Conservation (phyloP, 768 basidiomycete genomes). For the Boletus bicolor region DNA sequence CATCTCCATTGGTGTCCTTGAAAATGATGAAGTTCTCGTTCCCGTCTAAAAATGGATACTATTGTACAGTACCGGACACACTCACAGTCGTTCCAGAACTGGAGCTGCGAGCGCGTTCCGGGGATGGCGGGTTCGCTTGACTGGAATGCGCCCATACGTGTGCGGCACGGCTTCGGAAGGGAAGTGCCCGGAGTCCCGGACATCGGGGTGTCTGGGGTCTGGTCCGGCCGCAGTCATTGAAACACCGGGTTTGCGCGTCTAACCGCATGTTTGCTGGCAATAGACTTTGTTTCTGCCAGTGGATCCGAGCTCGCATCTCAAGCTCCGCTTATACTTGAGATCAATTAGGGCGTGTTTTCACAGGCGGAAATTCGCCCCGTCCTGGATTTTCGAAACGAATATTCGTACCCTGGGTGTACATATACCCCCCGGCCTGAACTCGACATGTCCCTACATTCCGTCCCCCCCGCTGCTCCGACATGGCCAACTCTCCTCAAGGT, state of each 20-base stretch:
- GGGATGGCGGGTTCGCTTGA: neutral
- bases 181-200: no score
- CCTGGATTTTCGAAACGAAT: constrained; percentile 9
- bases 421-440: constrained; percentile 2
- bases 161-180: neutral
- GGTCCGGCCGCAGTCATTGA: neutral
- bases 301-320: neutral
- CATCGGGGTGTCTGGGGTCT: constrained; percentile 9
- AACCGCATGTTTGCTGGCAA: neutral
- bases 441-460: constrained; percentile 5
- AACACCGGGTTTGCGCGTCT: neutral
- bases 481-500: neutral
- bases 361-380: constrained; percentile 6
- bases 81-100: neutral
- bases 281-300: neutral
- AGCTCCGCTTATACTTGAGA: constrained; percentile 12
- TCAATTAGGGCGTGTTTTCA: constrained; percentile 12
- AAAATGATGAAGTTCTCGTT: neutral
- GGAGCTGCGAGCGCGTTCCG: neutral
- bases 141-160: neutral
- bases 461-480: neutral
- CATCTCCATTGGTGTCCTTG: neutral
- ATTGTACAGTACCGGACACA: neutral
- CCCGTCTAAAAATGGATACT: neutral
- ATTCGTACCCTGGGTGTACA: constrained; percentile 9